Evolutionary conservation across 495 filamentous ascomycete genomes (phyloP).

Genomic region (Podospora appendiculata): DNA sequence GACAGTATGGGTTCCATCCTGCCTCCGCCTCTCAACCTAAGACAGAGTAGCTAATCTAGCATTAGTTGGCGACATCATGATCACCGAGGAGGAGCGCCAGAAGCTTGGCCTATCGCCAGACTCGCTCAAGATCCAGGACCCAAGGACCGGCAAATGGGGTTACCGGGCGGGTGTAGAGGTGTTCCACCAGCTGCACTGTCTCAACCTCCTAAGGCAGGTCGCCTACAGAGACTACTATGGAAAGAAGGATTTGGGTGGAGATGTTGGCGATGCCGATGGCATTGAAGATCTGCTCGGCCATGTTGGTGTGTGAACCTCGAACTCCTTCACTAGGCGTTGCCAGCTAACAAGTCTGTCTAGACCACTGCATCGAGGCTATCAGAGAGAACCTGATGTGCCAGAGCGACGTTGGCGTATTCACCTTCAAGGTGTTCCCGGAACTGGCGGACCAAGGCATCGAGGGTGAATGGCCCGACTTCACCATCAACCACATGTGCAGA

Average conservation of each 20-base stretch:
- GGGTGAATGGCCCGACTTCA: conserved; percentile 39
- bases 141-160: conserved; percentile 39
- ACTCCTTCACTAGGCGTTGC: neutral
- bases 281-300: conserved; percentile 23
- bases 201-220: conserved; percentile 42
- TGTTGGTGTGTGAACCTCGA: conserved; percentile 6
- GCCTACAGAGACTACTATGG: conserved; percentile 43
- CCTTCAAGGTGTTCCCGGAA: conserved; percentile 32
- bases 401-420: conserved; percentile 43
- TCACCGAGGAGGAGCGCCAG: conserved; percentile 38
- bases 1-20: conserved; percentile 28
- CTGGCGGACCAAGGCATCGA: conserved; percentile 28
- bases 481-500: conserved; percentile 40
- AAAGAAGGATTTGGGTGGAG: conserved; percentile 31
- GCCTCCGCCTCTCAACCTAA: neutral
- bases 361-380: conserved; percentile 46
- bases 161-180: conserved; percentile 48
- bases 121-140: conserved; percentile 39
- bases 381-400: conserved; percentile 45
- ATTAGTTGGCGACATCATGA: conserved; percentile 43
- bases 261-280: conserved; percentile 18
- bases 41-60: neutral
- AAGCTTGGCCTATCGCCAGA: conserved; percentile 38
- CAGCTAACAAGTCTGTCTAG: conserved; percentile 7
- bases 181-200: conserved; percentile 50